Evolutionary conservation across 169 alveolate species (phyloP).

Genomic region (Eimeria maxima): DNA sequence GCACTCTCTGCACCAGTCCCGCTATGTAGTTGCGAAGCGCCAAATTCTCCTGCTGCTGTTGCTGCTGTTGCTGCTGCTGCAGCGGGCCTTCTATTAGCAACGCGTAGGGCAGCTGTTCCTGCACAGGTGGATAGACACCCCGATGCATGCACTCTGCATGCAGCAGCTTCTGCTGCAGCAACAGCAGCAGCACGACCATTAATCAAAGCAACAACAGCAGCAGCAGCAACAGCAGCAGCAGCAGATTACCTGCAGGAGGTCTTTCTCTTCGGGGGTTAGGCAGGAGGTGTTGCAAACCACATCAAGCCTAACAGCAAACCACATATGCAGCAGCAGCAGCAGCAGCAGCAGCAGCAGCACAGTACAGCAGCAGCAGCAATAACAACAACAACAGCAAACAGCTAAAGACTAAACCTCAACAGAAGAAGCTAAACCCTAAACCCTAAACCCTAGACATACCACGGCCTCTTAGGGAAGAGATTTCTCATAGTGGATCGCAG

Average conservation of each 20-base stretch:
- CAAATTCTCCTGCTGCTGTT: constrained; percentile 37
- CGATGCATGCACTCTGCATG: constrained; percentile 33
- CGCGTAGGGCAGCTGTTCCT: constrained; percentile 16
- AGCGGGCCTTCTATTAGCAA: constrained; percentile 43
- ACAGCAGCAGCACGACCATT: not conserved
- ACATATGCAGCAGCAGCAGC: constrained; percentile 51
- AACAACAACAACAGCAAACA: not conserved
- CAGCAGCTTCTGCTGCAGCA: constrained; percentile 31
- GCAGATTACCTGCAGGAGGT: not conserved
- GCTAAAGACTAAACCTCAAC: not conserved
- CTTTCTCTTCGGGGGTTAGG: not conserved
- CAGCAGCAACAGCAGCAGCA: constrained; percentile 47
- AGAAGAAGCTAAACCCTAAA: constrained; percentile 13
- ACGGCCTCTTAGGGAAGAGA: constrained; percentile 64
- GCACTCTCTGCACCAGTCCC: not conserved
- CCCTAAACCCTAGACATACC: constrained; percentile 46
- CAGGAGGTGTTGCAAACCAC: constrained; percentile 45
- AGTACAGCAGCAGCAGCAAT: not conserved
- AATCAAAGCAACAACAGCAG: not conserved
- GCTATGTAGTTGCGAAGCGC: not conserved
- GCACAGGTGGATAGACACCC: not conserved
- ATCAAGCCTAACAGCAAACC: constrained; percentile 40
- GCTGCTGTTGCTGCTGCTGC: constrained; percentile 60
- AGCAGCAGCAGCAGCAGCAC: constrained; percentile 56
- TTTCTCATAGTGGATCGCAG: not conserved